Conservation (phyloP, 2,329 filamentous ascomycete species). For the Pleoardoris graminearum region DNA sequence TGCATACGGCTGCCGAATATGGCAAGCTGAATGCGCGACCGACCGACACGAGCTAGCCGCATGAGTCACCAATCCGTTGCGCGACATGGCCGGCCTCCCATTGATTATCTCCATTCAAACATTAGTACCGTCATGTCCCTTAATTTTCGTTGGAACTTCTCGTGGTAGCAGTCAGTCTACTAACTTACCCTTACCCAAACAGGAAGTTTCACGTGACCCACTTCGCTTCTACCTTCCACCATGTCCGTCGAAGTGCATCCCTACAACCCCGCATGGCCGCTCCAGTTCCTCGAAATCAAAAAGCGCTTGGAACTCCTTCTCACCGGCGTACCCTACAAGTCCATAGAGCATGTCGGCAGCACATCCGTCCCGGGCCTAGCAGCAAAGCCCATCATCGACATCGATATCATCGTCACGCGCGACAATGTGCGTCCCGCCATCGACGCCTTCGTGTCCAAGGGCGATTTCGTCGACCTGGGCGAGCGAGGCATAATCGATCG, state of each 20-base stretch:
- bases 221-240: neutral
- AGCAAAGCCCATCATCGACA: conserved; percentile 46
- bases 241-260: conserved; percentile 30
- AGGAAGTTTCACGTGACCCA: neutral
- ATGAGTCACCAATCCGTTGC: neutral
- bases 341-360: conserved; percentile 46
- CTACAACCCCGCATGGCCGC: conserved; percentile 37
- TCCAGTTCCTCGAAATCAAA: conserved; percentile 30
- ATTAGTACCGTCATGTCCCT: too few species aligned
- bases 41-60: too few species aligned
- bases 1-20: neutral
- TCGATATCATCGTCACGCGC: conserved; percentile 39
- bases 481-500: conserved; percentile 44
- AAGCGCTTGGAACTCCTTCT: conserved; percentile 20
- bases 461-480: conserved; percentile 41
- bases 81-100: neutral
- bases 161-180: too few species aligned
- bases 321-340: conserved; percentile 15
- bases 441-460: conserved; percentile 34
- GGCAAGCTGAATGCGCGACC: neutral
- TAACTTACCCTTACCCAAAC: too few species aligned
- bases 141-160: too few species aligned
- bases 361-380: conserved; percentile 42
- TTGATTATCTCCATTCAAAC: neutral
- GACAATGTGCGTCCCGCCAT: conserved; percentile 30